Base-by-base conservation (phyloP, 2,329 filamentous ascomycete species). In the Stemphylium lycopersici region DNA sequence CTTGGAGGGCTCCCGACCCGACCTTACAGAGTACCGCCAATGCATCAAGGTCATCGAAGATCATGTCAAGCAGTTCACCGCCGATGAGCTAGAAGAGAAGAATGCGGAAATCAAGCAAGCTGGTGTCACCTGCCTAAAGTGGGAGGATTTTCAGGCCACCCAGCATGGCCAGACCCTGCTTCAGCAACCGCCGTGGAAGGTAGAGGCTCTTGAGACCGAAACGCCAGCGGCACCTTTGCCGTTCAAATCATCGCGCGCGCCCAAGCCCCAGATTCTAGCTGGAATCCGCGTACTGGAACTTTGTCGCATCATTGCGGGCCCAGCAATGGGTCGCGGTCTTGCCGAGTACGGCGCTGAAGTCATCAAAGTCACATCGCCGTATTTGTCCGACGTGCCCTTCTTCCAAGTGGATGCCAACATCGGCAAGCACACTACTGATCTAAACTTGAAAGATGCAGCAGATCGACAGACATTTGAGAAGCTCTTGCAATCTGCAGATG, bases 321-420 rank as follows among this genome's bases (percentile, higher is more conserved):
- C 89, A n/a, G 84, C 87, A 4, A 86, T 91, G 61, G 85, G 85
- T 3, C 84, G 88, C 26, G 86, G 86, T 1, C 80, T 92, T 0
- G 88, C 87, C n/a, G 89, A 90, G 58, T 88, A 91, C 67, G 90
- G 90, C 2, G 89, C 89, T 6, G 83, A 87, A 48, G 88, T 92
- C 0, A 80, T 92, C 61, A 89, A 90, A 64, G 80, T 91, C 40
- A 91, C 88, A 2, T 85, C 84, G 6, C 83, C 86, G 0, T 78
- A 84, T 40, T 79, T 91, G n/a, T 84, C 84, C 4, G 88, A 90
- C 56, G 85, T 90, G 1, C 86, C 87, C 0, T 88, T 88, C 73
- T 90, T 90, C 72, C 87, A 90, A 62, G 82, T 90, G 1, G 88
- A 90, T 60, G 84, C 87, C 11, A 90, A 90, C 67, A 84, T 87